Percentiles rank a stretch among this genome's conserved stretches.
Conservation (phyloP, 768 basidiomycete species). For the Pleurotus platypus region DNA sequence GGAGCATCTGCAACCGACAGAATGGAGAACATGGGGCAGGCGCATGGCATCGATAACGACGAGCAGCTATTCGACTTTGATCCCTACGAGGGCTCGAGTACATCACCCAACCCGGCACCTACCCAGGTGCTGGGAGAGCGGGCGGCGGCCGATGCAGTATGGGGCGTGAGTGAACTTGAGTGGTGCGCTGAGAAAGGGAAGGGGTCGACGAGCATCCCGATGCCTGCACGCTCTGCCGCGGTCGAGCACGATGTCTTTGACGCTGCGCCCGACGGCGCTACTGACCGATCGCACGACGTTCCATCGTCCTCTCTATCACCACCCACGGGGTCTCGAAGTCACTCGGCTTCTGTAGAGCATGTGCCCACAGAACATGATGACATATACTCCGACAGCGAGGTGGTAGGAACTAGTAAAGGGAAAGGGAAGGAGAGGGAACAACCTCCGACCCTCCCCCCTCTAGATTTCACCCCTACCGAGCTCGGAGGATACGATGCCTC, state of each 20-base stretch:
- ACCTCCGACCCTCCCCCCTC: conserved; percentile 64
- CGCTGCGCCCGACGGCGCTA: background rate
- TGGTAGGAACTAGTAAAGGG: conserved; percentile 13
- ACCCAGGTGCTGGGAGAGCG: background rate
- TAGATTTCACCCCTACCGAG: conserved; percentile 54
- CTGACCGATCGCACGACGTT: background rate
- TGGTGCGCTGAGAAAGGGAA: conserved; percentile 46
- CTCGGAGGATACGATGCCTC: conserved; percentile 40
- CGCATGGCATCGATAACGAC: conserved; percentile 52
- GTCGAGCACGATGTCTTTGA: conserved; percentile 39
- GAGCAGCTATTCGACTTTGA: conserved; percentile 50
- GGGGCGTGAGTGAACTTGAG: background rate
- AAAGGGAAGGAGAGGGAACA: conserved; percentile 61
- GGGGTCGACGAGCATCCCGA: conserved; percentile 41
- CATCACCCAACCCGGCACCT: background rate
- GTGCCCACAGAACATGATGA: background rate
- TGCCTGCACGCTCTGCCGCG: conserved; percentile 39
- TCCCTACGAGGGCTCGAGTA: conserved; percentile 32
- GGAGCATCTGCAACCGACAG: conserved; percentile 18
- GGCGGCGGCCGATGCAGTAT: background rate
- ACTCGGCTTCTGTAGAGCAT: background rate
- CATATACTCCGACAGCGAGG: conserved; percentile 10
- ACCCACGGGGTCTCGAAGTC: conserved; percentile 14
- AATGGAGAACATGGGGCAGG: conserved; percentile 21
- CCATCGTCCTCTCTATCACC: conserved; percentile 20